Evolutionary conservation across 371 early-diverging fungal species (phyloP).

Genomic region (Mucor lusitanicus): DNA sequence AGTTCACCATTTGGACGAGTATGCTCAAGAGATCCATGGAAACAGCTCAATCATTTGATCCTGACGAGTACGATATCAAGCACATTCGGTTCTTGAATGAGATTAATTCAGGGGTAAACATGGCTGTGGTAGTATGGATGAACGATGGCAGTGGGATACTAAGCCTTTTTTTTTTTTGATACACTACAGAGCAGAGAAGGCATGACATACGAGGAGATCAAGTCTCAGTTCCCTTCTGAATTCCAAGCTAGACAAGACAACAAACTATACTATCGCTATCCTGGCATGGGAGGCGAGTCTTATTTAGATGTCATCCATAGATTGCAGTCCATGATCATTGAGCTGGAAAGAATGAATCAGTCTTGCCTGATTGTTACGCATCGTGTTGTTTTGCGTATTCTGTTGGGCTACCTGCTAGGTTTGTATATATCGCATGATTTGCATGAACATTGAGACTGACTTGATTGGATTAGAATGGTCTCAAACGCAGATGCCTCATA

Average conservation of each 20-base stretch:
- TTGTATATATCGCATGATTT: too few relatives aligned
- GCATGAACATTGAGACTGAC: too few relatives aligned
- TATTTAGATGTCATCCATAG: slow-evolving; percentile 87
- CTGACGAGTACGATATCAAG: slow-evolving; percentile 70
- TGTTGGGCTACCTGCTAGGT: slow-evolving; percentile 67
- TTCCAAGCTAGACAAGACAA: slow-evolving; percentile 64
- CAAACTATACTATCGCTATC: slow-evolving; percentile 83
- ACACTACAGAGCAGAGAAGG: slow-evolving; percentile 42
- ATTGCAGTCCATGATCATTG: slow-evolving; percentile 80
- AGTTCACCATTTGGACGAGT: slow-evolving; percentile 76
- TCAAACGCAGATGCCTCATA: slow-evolving; percentile 68
- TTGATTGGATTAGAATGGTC: slow-evolving; percentile 56
- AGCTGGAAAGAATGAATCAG: slow-evolving; percentile 80
- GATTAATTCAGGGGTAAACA: slow-evolving; percentile 83
- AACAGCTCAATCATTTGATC: slow-evolving; percentile 70
- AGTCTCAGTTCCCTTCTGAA: slow-evolving; percentile 66
- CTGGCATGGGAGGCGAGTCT: slow-evolving; percentile 85
- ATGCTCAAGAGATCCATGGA: slow-evolving; percentile 73
- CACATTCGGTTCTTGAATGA: slow-evolving; percentile 79
- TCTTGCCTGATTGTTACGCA: slow-evolving; percentile 78
- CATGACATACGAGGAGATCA: slow-evolving; percentile 70
- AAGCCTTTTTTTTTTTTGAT: neutral
- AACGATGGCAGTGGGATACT: neutral
- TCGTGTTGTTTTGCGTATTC: slow-evolving; percentile 71
- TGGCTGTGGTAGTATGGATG: neutral